Base-by-base conservation (phyloP, 345 rosid genomes). In the Melastoma malabathricum region DNA sequence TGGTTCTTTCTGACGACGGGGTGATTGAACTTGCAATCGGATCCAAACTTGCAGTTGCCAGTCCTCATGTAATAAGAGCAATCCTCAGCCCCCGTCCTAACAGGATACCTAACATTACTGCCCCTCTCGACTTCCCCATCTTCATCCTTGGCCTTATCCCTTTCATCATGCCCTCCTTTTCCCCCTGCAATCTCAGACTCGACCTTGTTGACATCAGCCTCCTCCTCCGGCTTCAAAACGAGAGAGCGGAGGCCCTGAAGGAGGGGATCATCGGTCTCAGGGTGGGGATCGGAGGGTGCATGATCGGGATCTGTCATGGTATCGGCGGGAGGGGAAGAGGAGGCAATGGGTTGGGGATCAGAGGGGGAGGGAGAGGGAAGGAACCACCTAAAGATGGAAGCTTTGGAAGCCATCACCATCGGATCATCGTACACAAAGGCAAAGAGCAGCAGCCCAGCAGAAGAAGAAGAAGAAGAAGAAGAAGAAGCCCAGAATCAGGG, bases 1-100 rank as follows among this genome's bases (percentile, higher is more conserved):
- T 75, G 83, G 61, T 34, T 59, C 59, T 63, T 79, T 55, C 66
- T 66, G 15, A 66, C 69, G 54, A 76, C 54, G 19, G 97, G 97
- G 18, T 92, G 98, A 61, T 87, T 92, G 64, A 84, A 87, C 81
- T 79, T 87, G 86, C 98, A 87, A 68, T 51, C 73, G 16, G 75
- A 78, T 47, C 90, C 98, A 57, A 65, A 92, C 61, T 81, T 92
- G 78, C 98, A 87, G 48, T 61, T 68, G 19, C 98, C 93, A 10
- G 84, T 82, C 66, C 75, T 82, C 72, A 92, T 81, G 43, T 82
- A 87, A 55, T 46, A 84, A 0, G 98, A 46, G 46, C 98, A 92
- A 69, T 92, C 95, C 66, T 79, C 93, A 3, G 84, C 95, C 8
- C 71, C 86, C 20, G 82, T 89, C 57, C 97, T 77, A 63, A 80